phyloP scores from a whole-genome alignment of 148 eudicot species.

The Diospyros kaki region DNA sequence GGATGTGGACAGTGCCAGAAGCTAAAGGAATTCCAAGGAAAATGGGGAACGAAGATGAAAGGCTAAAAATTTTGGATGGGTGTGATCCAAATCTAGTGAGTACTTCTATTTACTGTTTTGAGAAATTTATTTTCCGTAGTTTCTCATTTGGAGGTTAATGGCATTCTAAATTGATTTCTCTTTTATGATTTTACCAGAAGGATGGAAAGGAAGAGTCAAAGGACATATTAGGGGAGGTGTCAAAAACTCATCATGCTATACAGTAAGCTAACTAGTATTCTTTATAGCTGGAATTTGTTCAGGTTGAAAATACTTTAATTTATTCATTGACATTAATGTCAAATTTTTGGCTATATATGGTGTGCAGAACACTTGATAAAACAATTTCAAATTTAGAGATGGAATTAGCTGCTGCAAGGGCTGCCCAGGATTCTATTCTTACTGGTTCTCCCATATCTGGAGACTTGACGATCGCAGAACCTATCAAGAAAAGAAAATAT shows the following conservation, averaged over 20 bases:
- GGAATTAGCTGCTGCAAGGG: conserved; percentile 95
- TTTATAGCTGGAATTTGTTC: not conserved
- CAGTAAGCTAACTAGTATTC: conserved; percentile 41
- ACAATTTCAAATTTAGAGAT: conserved; percentile 85
- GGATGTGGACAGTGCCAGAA: conserved; percentile 77
- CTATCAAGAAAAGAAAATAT: conserved; percentile 63
- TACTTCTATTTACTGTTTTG: not conserved
- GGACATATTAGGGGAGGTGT: conserved; percentile 43
- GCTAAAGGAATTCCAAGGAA: conserved; percentile 54
- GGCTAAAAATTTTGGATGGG: conserved; percentile 50
- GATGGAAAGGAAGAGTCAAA: conserved; percentile 34
- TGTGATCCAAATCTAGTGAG: conserved; percentile 50
- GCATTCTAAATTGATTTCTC: not conserved
- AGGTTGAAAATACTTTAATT: not conserved
- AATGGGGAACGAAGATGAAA: conserved; percentile 45
- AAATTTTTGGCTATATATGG: conserved; percentile 4
- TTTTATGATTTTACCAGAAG: conserved; percentile 26
- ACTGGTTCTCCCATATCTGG: conserved; percentile 66
- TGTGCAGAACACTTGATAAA: conserved; percentile 67
- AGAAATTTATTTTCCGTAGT: not conserved
- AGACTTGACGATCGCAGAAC: conserved; percentile 28
- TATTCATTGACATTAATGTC: not conserved
- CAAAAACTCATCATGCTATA: conserved; percentile 53
- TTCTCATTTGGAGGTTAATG: not conserved
- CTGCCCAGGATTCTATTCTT: conserved; percentile 73